A percentile compares a stretch with the other conserved stretches of the same genome.
Evolutionary conservation across 2,329 filamentous ascomycete species (phyloP).

Genomic region (Aureobasidium melanogenum): DNA sequence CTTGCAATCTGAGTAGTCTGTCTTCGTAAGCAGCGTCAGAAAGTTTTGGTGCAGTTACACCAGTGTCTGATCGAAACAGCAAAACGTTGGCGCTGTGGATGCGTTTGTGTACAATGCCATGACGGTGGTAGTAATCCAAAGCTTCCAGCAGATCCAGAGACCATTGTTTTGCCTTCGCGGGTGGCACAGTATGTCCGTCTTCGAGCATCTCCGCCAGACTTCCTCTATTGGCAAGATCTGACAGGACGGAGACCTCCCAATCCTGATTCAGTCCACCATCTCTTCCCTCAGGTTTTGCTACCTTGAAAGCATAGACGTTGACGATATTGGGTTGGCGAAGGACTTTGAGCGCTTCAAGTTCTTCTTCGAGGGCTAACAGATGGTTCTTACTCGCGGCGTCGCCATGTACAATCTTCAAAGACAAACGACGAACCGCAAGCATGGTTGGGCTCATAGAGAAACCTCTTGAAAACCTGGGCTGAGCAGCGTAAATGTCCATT

Average conservation of each 20-base stretch:
- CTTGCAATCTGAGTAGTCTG: slow-evolving; percentile 9
- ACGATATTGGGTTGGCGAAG: slow-evolving; percentile 69
- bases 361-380: slow-evolving; percentile 65
- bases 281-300: slow-evolving; percentile 30
- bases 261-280: slow-evolving; percentile 15
- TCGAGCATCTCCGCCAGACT: slow-evolving; percentile 76
- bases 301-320: slow-evolving; percentile 69
- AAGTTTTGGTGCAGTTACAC: slow-evolving; percentile 61
- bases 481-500: neutral
- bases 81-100: slow-evolving; percentile 75
- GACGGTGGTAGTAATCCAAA: slow-evolving; percentile 76
- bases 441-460: neutral
- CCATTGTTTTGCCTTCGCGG: slow-evolving; percentile 74
- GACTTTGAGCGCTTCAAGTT: slow-evolving; percentile 66
- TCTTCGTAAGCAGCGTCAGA: slow-evolving; percentile 63
- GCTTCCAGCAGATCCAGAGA: slow-evolving; percentile 87
- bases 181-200: slow-evolving; percentile 55
- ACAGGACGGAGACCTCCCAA: slow-evolving; percentile 70
- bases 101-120: slow-evolving; percentile 68
- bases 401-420: neutral
- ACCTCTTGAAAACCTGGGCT: neutral
- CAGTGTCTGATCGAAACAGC: slow-evolving; percentile 58
- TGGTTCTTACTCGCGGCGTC: slow-evolving; percentile 50
- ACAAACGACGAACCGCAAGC: slow-evolving; percentile 8
- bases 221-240: slow-evolving; percentile 70